These are phyloP conservation scores for Aspergillus panamensis DNA, from an alignment of 495 filamentous ascomycete genomes.

Conservation along the genomic window DNA sequence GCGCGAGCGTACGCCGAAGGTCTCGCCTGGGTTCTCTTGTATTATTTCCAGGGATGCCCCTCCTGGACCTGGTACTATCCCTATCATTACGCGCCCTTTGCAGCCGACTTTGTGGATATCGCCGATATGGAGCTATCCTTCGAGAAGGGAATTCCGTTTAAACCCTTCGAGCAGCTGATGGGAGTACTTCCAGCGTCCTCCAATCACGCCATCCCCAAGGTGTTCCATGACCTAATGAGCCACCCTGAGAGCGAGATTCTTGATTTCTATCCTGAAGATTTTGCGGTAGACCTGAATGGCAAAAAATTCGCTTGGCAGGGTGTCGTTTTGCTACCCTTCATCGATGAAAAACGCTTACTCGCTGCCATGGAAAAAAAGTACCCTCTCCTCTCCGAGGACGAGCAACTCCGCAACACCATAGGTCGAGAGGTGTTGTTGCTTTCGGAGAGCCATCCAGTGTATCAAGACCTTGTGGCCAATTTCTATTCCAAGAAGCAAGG, in stretches of 20 bases:
- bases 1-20: conserved; percentile 93
- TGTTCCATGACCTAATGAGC: conserved; percentile 87
- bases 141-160: conserved; percentile 80
- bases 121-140: conserved; percentile 75
- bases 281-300: conserved; percentile 88
- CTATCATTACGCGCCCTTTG: conserved; percentile 97
- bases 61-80: conserved; percentile 99
- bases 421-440: conserved; percentile 79
- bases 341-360: conserved; percentile 85
- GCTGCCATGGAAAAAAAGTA: conserved; percentile 80
- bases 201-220: conserved; percentile 80
- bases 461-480: conserved; percentile 70
- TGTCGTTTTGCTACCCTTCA: conserved; percentile 89
- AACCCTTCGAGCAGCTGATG: conserved; percentile 97
- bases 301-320: conserved; percentile 99
- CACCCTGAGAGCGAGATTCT: conserved; percentile 83
- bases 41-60: conserved; percentile 97
- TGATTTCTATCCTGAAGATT: conserved; percentile 96
- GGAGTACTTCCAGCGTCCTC: conserved; percentile 92
- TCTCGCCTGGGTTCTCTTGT: conserved; percentile 93
- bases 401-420: conserved; percentile 70
- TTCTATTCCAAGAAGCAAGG: conserved; percentile 91
- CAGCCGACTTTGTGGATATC: conserved; percentile 88
- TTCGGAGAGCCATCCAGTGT: conserved; percentile 76
- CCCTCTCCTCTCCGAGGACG: conserved; percentile 72